Conservation (phyloP, 192 early-diverging fungal genomes). For the Coemansia sp. region DNA sequence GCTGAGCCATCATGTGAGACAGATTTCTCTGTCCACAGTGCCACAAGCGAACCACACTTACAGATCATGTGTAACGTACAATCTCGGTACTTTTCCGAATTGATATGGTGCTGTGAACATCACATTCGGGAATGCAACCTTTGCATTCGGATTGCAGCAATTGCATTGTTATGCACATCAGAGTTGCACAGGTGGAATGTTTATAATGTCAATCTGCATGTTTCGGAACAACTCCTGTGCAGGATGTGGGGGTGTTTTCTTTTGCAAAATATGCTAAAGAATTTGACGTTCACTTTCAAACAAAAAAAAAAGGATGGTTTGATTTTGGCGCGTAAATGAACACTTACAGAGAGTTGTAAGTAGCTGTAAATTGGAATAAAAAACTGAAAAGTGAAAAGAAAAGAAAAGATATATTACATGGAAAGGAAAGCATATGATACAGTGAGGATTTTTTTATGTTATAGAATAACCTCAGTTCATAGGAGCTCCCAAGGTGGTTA, state of each 20-base stretch:
- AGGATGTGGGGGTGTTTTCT: neutral
- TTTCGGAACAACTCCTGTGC: neutral
- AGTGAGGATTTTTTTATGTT: neutral
- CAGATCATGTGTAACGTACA: neutral
- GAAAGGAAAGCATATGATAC: constrained; percentile 10
- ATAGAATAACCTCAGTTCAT: neutral
- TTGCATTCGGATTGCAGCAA: neutral
- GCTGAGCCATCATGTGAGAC: too few species aligned
- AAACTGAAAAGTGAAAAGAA: neutral
- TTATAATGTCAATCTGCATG: too few species aligned
- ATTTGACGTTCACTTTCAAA: neutral
- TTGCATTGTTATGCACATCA: neutral
- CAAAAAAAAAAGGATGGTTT: neutral
- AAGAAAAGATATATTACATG: constrained; percentile 3
- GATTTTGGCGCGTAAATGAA: too few species aligned
- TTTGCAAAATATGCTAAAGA: neutral
- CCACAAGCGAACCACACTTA: too few species aligned
- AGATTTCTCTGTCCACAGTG: too few species aligned
- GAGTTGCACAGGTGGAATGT: neutral
- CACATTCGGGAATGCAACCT: neutral
- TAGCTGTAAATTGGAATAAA: neutral
- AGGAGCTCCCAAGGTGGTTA: neutral
- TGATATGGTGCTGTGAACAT: neutral
- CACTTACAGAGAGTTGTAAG: neutral
- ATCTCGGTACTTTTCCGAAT: neutral